phyloP scores from a whole-genome alignment of 2,329 filamentous ascomycete genomes.

The Diaporthe australafricana region DNA sequence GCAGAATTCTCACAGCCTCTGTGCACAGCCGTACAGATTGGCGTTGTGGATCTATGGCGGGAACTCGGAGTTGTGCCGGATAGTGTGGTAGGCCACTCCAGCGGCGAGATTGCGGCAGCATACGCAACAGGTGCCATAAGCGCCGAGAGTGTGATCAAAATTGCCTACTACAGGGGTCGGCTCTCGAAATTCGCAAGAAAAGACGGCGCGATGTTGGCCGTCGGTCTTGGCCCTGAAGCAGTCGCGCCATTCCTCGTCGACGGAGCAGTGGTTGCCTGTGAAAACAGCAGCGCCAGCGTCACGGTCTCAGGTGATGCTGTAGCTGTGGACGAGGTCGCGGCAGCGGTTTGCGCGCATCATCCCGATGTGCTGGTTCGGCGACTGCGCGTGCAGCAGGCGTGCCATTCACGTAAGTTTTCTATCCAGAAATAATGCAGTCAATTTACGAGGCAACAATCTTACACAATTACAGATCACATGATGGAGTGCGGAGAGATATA shows the following conservation, averaged over 20 bases:
- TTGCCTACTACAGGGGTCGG: neutral
- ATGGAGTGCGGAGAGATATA: too few relatives aligned
- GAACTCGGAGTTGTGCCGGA: constrained; percentile 41
- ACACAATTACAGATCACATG: too few relatives aligned
- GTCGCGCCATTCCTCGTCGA: neutral
- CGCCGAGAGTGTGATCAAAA: neutral
- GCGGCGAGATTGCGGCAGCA: constrained; percentile 34
- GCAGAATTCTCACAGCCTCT: constrained; percentile 47
- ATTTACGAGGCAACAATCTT: too few relatives aligned
- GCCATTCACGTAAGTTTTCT: constrained; percentile 1
- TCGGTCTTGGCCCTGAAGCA: constrained; percentile 26
- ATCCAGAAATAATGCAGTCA: too few relatives aligned
- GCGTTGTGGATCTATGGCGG: constrained; percentile 44
- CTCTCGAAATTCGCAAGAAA: neutral
- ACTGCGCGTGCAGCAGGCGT: neutral
- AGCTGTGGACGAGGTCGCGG: neutral
- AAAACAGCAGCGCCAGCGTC: constrained; percentile 19
- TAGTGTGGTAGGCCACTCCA: constrained; percentile 47
- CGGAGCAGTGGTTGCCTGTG: constrained; percentile 31
- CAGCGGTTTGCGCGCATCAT: neutral
- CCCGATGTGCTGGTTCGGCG: neutral
- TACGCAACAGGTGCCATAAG: constrained; percentile 26
- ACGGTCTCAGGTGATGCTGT: constrained; percentile 33
- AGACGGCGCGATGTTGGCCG: constrained; percentile 38
- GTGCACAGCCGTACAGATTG: constrained; percentile 46